These are phyloP conservation scores for Amphichorda felina DNA, from an alignment of 2,329 filamentous ascomycete genomes.

Conservation along the genomic window DNA sequence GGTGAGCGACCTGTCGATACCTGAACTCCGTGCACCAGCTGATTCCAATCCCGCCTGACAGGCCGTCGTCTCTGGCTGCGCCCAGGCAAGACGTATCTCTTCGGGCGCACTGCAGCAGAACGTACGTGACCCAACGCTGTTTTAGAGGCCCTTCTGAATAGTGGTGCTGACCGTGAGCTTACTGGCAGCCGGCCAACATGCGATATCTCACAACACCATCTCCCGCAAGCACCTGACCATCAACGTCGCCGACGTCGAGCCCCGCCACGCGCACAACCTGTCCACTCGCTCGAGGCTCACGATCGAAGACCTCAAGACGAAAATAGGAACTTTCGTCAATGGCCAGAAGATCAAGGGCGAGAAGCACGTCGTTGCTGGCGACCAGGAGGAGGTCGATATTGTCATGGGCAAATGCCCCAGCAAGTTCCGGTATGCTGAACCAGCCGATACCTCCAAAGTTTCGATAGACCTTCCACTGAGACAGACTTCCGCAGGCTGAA, in stretches of 20 bases:
- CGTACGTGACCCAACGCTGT: conserved; percentile 27
- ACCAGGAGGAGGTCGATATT: conserved; percentile 39
- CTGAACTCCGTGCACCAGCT: neutral
- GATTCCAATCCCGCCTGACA: conserved; percentile 6
- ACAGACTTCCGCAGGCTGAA: conserved; percentile 40
- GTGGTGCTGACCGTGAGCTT: neutral
- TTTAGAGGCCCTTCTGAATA: no score
- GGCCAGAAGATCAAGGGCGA: conserved; percentile 56
- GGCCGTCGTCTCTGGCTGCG: conserved; percentile 62
- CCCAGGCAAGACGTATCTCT: conserved; percentile 74
- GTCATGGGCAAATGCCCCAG: conserved; percentile 60
- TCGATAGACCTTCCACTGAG: neutral
- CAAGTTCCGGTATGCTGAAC: conserved; percentile 38
- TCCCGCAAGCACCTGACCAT: conserved; percentile 83
- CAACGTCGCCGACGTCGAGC: conserved; percentile 50
- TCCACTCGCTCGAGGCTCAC: conserved; percentile 56
- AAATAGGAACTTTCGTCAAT: conserved; percentile 72
- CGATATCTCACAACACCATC: conserved; percentile 69
- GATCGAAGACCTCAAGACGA: conserved; percentile 71
- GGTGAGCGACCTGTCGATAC: neutral
- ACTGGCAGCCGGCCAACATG: conserved; percentile 47
- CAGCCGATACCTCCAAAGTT: neutral
- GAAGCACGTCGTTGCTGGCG: conserved; percentile 38
- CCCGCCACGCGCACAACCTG: conserved; percentile 54
- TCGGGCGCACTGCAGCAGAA: conserved; percentile 65